Evolutionary conservation across 2,329 filamentous ascomycete genomes (phyloP).

Genomic region (Ceratocystiopsis minuta): DNA sequence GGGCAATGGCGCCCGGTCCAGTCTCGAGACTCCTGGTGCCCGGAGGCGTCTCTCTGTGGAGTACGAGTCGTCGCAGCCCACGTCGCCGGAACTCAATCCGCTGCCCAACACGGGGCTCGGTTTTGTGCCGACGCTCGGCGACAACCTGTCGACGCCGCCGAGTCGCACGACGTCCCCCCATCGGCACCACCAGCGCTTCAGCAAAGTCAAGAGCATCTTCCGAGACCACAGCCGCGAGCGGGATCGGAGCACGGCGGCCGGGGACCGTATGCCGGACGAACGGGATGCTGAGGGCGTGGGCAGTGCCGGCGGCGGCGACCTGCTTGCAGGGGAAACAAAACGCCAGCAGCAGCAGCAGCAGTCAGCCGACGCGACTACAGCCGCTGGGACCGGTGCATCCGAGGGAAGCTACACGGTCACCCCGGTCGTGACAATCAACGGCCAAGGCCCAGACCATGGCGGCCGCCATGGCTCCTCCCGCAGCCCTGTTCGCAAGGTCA

Average conservation of each 20-base stretch:
- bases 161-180: slow-evolving; percentile 47
- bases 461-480: slow-evolving; percentile 3
- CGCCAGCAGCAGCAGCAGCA: too few species aligned
- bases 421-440: too few species aligned
- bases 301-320: too few species aligned
- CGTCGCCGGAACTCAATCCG: slow-evolving; percentile 33
- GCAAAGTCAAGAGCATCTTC: slow-evolving; percentile 36
- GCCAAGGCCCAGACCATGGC: too few species aligned
- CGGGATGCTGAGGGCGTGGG: background rate
- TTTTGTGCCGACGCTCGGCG: slow-evolving; percentile 39
- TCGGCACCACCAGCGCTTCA: slow-evolving; percentile 32
- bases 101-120: slow-evolving; percentile 22
- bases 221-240: slow-evolving; percentile 32
- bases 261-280: background rate
- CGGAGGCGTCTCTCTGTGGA: slow-evolving; percentile 23
- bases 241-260: background rate
- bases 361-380: too few species aligned
- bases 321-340: too few species aligned
- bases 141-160: slow-evolving; percentile 43
- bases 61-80: slow-evolving; percentile 26
- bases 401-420: too few species aligned
- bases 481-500: slow-evolving; percentile 21
- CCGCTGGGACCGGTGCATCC: too few species aligned
- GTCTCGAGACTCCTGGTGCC: slow-evolving; percentile 28
- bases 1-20: slow-evolving; percentile 17